phyloP scores from a whole-genome alignment of 495 filamentous ascomycete species.

The Aspergillus biplanus region DNA sequence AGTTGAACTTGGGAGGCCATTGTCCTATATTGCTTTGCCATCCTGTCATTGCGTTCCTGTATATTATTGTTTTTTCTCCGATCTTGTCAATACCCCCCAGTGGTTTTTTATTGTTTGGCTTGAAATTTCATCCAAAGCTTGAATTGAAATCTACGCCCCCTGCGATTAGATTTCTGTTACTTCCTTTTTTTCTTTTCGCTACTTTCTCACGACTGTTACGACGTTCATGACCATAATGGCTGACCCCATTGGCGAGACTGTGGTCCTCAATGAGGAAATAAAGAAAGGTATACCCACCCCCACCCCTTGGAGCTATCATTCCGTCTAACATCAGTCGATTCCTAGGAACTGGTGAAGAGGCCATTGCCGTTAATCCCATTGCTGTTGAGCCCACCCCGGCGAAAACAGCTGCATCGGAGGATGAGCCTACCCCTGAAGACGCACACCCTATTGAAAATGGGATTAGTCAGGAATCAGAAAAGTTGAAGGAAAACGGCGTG shows the following conservation, averaged over 20 bases:
- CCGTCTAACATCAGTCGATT: background rate
- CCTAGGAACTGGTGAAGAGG: constrained; percentile 18
- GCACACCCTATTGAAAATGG: constrained; percentile 13
- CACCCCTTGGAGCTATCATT: background rate
- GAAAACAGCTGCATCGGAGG: constrained; percentile 5
- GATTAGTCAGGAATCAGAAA: constrained; percentile 18
- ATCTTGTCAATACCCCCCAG: constrained; percentile 18
- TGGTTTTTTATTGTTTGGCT: constrained; percentile 13
- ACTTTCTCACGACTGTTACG: constrained; percentile 35
- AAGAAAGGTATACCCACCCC: constrained; percentile 18
- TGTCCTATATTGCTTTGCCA: constrained; percentile 18
- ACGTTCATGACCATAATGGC: constrained; percentile 31
- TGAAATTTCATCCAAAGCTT: constrained; percentile 8
- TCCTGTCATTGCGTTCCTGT: constrained; percentile 19
- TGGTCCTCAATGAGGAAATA: constrained; percentile 59
- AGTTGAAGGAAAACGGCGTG: constrained; percentile 19
- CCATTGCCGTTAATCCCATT: constrained; percentile 23
- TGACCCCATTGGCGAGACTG: constrained; percentile 29
- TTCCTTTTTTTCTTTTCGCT: constrained; percentile 15
- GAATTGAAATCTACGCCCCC: constrained; percentile 2
- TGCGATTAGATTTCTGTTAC: constrained; percentile 9
- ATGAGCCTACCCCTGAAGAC: background rate
- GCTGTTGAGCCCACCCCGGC: constrained; percentile 17
- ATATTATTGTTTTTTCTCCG: constrained; percentile 21
- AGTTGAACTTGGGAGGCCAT: constrained; percentile 20